phyloP scores from a whole-genome alignment of 2,329 filamentous ascomycete species.

The Malbranchea zuffiana region DNA sequence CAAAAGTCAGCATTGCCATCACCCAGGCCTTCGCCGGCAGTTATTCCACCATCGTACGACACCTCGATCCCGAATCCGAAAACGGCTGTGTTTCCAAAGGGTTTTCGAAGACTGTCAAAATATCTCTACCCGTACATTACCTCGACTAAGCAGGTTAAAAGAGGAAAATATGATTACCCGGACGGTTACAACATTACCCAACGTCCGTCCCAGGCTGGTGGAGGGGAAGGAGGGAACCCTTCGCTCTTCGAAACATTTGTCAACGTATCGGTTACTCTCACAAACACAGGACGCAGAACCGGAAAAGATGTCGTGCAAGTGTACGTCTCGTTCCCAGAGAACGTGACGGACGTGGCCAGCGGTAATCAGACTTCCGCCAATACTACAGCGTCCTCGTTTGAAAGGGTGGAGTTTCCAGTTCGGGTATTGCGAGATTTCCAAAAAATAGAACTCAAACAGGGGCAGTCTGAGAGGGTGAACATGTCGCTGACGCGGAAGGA shows the following conservation, averaged over 20 bases:
- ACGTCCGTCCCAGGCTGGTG: slow-evolving; percentile 52
- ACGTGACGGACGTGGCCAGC: slow-evolving; percentile 28
- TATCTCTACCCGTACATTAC: slow-evolving; percentile 65
- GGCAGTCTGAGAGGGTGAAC: slow-evolving; percentile 30
- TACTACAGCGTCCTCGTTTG: neutral
- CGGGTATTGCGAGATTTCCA: slow-evolving; percentile 43
- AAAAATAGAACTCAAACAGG: slow-evolving; percentile 37
- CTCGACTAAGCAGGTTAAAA: slow-evolving; percentile 38
- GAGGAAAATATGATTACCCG: slow-evolving; percentile 41
- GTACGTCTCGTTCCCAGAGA: slow-evolving; percentile 39
- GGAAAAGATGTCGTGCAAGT: slow-evolving; percentile 46
- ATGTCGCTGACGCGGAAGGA: slow-evolving; percentile 38
- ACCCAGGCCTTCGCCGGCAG: slow-evolving; percentile 30
- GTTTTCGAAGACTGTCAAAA: slow-evolving; percentile 52
- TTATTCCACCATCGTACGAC: slow-evolving; percentile 46
- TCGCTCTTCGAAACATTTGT: slow-evolving; percentile 45
- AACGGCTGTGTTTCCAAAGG: slow-evolving; percentile 51
- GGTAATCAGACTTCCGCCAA: neutral
- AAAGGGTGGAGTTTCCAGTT: slow-evolving; percentile 16
- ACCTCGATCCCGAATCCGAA: slow-evolving; percentile 44
- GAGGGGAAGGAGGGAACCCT: slow-evolving; percentile 51
- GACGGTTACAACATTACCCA: slow-evolving; percentile 44
- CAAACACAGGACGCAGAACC: slow-evolving; percentile 40
- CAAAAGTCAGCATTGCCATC: slow-evolving; percentile 40
- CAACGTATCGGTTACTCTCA: slow-evolving; percentile 38